phyloP scores from a whole-genome alignment of 2,329 filamentous ascomycete species.

The Fusarium sp. region DNA sequence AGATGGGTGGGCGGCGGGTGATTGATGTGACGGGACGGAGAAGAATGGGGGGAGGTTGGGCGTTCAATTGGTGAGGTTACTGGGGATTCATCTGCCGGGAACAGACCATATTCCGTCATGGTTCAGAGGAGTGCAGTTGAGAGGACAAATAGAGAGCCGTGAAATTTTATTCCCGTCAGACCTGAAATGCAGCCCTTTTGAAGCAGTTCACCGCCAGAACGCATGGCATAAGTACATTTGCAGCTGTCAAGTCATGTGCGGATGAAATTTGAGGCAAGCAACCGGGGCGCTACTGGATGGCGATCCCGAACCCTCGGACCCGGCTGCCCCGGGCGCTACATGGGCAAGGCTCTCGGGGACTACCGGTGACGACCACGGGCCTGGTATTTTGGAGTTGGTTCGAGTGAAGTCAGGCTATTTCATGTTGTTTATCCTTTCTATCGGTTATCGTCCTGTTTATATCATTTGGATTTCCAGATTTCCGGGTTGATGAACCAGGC shows the following conservation, averaged over 20 bases:
- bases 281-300: neutral
- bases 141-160: neutral
- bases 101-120: constrained; percentile 5
- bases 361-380: neutral
- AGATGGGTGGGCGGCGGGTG: neutral
- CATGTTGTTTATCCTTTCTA: neutral
- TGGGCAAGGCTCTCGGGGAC: neutral
- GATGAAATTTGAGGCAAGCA: neutral
- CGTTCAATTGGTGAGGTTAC: neutral
- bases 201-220: neutral
- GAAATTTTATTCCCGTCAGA: neutral
- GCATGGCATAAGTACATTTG: constrained; percentile 1
- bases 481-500: neutral
- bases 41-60: neutral
- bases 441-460: neutral
- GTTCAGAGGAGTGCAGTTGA: neutral
- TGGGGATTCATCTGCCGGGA: neutral
- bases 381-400: neutral
- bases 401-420: neutral
- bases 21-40: neutral
- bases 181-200: neutral
- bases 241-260: constrained; percentile 2
- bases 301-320: constrained; percentile 6
- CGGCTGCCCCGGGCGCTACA: neutral
- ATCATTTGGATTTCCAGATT: neutral